Base-by-base conservation (phyloP, 2,329 filamentous ascomycete species). In the Colletotrichum eremochloae region DNA sequence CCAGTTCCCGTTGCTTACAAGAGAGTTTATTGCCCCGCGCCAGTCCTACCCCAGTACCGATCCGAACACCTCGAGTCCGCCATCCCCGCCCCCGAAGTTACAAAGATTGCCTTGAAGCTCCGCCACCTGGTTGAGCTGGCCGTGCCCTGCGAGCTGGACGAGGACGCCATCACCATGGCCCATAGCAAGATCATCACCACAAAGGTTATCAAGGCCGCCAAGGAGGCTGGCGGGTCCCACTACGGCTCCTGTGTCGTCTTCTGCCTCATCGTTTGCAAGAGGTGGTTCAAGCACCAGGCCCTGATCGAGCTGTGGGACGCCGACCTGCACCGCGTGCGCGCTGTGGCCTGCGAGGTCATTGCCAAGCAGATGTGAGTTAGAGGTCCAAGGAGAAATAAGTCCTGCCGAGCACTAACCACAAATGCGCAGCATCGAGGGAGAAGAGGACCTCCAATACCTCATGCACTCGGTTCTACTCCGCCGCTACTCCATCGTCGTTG, bases 41-140 rank as follows among this genome's bases (percentile, higher is more conserved):
- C 72, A 93, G 91, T 95, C 18, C 88, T 95, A 2, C 92, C 93
- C 1, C 85, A 84, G 18, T 88, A 91, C 75, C 85, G 86, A 76
- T 86, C 90, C 75, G 87, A 89, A 15, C 80, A 85, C 1, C 83
- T 91, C 55, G 82, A 90, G 53, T 91, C 93, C 14, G 90, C 93
- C 38, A 91, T 96, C 46, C 89, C 94, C 1, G 87, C 95, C 15
- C 86, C 88, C 72, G 92, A 96, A 77, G 95, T 98, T 74, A 98
- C 96, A 73, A 95, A 95, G 80, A 88, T 97, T 68, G 96, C 95
- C 36, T 88, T 99, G 20, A 94, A 95, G 69, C 86, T 99, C 75
- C 97, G 96, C 77, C 94, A 97, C 80, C 91, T 97, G 76, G 91
- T 99, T 77, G 95, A 97, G 82, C 90, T 95, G 80, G 92, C 95